Conservation (phyloP, 768 basidiomycete genomes). For the Boletus vinaceobasis region DNA sequence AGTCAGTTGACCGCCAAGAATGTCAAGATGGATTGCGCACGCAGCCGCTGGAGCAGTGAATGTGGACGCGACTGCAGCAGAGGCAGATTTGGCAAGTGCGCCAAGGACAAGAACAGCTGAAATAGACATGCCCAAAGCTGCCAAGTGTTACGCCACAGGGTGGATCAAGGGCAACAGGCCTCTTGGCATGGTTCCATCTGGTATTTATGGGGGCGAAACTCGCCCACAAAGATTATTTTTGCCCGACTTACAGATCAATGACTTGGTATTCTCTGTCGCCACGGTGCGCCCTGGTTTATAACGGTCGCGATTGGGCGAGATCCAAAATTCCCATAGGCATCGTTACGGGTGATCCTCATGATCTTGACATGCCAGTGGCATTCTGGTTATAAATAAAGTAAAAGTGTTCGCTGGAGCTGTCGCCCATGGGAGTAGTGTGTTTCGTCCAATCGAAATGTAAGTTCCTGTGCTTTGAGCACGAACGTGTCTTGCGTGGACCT, state of each 20-base stretch:
- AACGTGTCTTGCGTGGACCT: constrained; percentile 7
- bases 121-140: constrained; percentile 5
- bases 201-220: constrained; percentile 6
- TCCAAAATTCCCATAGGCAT: neutral
- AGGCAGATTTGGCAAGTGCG: constrained; percentile 11
- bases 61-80: constrained; percentile 17
- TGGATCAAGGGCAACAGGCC: neutral
- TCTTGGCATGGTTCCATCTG: neutral
- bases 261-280: neutral
- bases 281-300: neutral
- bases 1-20: neutral
- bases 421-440: neutral
- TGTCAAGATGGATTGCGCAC: neutral
- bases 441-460: neutral
- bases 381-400: neutral
- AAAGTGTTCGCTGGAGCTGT: neutral
- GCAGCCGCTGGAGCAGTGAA: constrained; percentile 23
- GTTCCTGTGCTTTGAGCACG: neutral
- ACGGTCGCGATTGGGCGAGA: neutral
- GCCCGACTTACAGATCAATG: neutral
- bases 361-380: neutral
- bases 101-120: constrained; percentile 11
- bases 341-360: too few species aligned
- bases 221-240: neutral
- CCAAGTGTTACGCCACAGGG: neutral